Base-by-base conservation (phyloP, 1,139 yeast species). In the Kodamaea ohmeri region DNA sequence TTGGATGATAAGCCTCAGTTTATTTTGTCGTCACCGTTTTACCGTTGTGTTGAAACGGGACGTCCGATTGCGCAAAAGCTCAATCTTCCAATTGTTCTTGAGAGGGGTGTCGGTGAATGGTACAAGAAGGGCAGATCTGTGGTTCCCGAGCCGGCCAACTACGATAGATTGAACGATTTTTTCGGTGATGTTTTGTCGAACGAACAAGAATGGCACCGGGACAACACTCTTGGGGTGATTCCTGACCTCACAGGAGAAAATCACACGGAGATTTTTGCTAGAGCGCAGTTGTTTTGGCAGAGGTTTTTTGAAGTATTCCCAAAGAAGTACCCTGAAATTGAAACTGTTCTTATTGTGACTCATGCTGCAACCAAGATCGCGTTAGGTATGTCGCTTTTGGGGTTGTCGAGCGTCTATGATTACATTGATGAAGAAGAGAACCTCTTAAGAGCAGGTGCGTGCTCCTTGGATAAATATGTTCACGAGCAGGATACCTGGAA, bases 341-440 rank as follows among this genome's bases (percentile, higher is more conserved):
- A 78, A 29, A 68, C 75, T 1, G 62, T 87, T 6, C 55, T 87
- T 34, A 64, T 87, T 9, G 76, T 85, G 26, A 79, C 92, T 6
- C 96, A 87, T 57, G 96, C 95, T 1, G 95, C 96, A 5, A 75
- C 90, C 5, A 83, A 83, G 53, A 84, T 84, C 40, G 87, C 89
- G 0, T 63, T 87, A 18, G 95, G 95, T 2, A 72, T 84, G 70
- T 76, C 83, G 1, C 63, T 87, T 25, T 56, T 81, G 48, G 77
- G 76, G 2, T 69, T 70, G 39, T 48, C 58, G 2, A 60, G 66
- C 32, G 77, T 77, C 3, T 62, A 66, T 39, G 80, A 73, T 21
- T 53, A 66, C n/a, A 55, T 86, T 38, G 83, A 78, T 49, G 67
- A 67, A 5, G 46, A 60, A 3, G 49, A 52, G 24, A 61, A 61